Evolutionary conservation across 148 eudicot genomes (phyloP).

Genomic region (Diospyros kaki): DNA sequence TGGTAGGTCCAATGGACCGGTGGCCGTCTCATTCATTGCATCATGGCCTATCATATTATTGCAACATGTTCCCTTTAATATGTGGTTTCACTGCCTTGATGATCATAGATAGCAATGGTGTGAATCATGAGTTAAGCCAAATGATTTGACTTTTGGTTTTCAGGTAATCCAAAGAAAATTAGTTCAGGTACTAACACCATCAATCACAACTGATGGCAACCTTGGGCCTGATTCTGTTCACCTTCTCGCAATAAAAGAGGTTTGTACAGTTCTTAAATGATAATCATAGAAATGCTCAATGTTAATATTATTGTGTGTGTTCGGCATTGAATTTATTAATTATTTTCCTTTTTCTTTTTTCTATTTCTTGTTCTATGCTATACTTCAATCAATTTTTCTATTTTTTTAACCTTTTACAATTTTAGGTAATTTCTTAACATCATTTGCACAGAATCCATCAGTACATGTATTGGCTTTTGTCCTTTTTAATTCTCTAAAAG

Average conservation of each 20-base stretch:
- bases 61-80: background rate
- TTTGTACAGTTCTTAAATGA: slow-evolving; percentile 20
- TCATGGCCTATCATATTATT: too few relatives aligned
- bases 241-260: slow-evolving; percentile 95
- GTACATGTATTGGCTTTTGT: background rate
- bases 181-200: slow-evolving; percentile 76
- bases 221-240: slow-evolving; percentile 98
- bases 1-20: too few relatives aligned
- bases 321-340: slow-evolving; percentile 3
- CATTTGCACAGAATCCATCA: background rate
- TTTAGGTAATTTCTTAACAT: background rate
- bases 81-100: background rate
- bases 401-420: background rate
- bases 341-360: slow-evolving; percentile 3
- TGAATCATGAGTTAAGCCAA: background rate
- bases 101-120: background rate
- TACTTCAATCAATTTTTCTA: background rate
- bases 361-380: background rate
- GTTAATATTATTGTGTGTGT: background rate
- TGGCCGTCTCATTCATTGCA: too few relatives aligned
- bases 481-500: background rate
- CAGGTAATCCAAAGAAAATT: slow-evolving; percentile 91
- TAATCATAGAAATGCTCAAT: background rate
- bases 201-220: slow-evolving; percentile 69
- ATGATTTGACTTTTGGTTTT: slow-evolving; percentile 13